These are phyloP conservation scores for Toxicodendron radicans DNA, from an alignment of 345 rosid species.

Conservation along the genomic window DNA sequence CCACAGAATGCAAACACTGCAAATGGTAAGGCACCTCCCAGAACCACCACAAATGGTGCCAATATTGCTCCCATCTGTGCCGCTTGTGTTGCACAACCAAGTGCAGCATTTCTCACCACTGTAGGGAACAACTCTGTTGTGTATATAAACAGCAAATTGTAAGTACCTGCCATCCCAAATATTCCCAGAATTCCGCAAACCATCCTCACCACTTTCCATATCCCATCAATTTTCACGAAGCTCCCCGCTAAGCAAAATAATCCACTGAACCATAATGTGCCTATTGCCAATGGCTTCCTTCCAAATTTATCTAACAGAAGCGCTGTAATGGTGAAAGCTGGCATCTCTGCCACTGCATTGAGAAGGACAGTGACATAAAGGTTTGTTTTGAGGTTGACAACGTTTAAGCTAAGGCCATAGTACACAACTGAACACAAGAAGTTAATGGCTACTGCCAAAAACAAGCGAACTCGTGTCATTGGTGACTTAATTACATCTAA, in stretches of 20 bases:
- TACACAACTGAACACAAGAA: constrained; percentile 76
- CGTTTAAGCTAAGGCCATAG: constrained; percentile 90
- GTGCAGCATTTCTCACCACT: constrained; percentile 86
- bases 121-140: constrained; percentile 88
- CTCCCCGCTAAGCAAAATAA: constrained; percentile 62
- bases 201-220: constrained; percentile 70
- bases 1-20: constrained; percentile 65
- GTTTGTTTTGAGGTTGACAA: constrained; percentile 83
- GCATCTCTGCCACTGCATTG: constrained; percentile 84
- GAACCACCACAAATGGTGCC: constrained; percentile 82
- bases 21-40: constrained; percentile 72
- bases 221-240: constrained; percentile 38
- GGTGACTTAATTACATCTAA: constrained; percentile 68
- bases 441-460: constrained; percentile 56
- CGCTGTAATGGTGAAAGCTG: constrained; percentile 78
- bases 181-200: constrained; percentile 76
- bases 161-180: constrained; percentile 87
- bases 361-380: constrained; percentile 72
- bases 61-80: constrained; percentile 87
- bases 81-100: constrained; percentile 82
- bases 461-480: constrained; percentile 55
- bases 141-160: constrained; percentile 79
- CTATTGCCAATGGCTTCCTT: constrained; percentile 76
- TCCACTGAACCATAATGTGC: constrained; percentile 82
- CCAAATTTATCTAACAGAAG: constrained; percentile 64